phyloP scores from a whole-genome alignment of 2,329 filamentous ascomycete species.

The Magnaporthales sp. region DNA sequence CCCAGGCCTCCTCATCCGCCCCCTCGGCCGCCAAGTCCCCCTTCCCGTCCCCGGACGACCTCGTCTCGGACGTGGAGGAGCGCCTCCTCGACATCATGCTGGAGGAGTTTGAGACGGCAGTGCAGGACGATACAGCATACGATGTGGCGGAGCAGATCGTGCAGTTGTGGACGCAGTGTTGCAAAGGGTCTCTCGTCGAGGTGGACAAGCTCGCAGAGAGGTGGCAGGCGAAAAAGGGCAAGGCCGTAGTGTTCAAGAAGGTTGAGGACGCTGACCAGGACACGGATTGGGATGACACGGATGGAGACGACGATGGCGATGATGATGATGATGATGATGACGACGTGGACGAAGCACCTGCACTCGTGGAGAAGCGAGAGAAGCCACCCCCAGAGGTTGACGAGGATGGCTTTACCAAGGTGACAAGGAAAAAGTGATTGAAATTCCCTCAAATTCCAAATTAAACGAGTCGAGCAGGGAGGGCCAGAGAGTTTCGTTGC shows the following conservation, averaged over 20 bases:
- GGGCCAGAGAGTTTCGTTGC: neutral
- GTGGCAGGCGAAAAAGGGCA: constrained; percentile 54
- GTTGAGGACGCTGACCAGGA: constrained; percentile 49
- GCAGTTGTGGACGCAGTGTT: constrained; percentile 54
- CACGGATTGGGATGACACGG: constrained; percentile 50
- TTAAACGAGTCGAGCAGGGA: neutral
- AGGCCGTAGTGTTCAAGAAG: constrained; percentile 47
- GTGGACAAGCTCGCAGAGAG: constrained; percentile 54
- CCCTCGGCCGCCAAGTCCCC: constrained; percentile 16
- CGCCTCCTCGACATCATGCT: constrained; percentile 84
- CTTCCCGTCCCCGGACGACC: constrained; percentile 29
- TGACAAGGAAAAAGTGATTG: constrained; percentile 55
- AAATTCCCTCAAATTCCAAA: neutral
- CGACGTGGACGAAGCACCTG: constrained; percentile 62
- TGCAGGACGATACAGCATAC: constrained; percentile 80
- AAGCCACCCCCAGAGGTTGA: constrained; percentile 64
- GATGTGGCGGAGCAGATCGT: constrained; percentile 68
- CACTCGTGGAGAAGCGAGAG: constrained; percentile 50
- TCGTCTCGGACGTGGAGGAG: constrained; percentile 74
- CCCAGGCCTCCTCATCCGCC: constrained; percentile 1
- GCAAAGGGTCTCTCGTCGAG: constrained; percentile 55
- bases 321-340: constrained; percentile 50
- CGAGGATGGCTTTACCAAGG: constrained; percentile 74
- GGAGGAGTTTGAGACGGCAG: constrained; percentile 89
- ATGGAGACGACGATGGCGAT: constrained; percentile 41